A percentile compares a stretch with the other conserved stretches of the same genome.
Conservation (phyloP, 306 rosid species). For the Carpinus fangiana region DNA sequence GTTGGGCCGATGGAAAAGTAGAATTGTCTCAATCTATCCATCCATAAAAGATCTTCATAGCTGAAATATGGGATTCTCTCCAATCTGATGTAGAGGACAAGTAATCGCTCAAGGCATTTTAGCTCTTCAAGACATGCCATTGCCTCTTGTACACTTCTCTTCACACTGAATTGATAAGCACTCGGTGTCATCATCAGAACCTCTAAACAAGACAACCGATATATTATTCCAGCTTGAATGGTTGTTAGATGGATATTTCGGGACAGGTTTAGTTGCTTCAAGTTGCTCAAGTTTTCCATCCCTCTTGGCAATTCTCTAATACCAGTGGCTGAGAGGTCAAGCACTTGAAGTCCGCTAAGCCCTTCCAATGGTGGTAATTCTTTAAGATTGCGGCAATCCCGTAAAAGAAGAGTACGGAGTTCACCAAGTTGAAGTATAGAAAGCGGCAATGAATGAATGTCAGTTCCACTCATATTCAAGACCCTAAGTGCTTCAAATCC, state of each 20-base stretch:
- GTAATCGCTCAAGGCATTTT: background rate
- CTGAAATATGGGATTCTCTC: slow-evolving; percentile 7
- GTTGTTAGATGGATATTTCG: slow-evolving; percentile 3
- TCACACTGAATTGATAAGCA: background rate
- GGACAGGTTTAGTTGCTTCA: slow-evolving; percentile 24
- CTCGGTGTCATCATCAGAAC: slow-evolving; percentile 13
- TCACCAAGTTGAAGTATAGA: slow-evolving; percentile 15
- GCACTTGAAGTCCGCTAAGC: slow-evolving; percentile 20
- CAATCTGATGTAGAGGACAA: slow-evolving; percentile 16
- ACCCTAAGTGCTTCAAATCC: slow-evolving; percentile 6
- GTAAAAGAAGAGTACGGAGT: slow-evolving; percentile 15
- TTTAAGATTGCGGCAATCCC: slow-evolving; percentile 14
- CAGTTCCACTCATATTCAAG: slow-evolving; percentile 10
- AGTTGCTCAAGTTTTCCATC: slow-evolving; percentile 14
- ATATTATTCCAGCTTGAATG: slow-evolving; percentile 6
- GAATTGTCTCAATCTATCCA: slow-evolving; percentile 8
- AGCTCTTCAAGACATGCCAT: slow-evolving; percentile 24
- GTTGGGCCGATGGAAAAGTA: slow-evolving; percentile 14
- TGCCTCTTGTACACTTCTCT: background rate
- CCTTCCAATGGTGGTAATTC: slow-evolving; percentile 8
- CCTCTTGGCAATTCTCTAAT: slow-evolving; percentile 17
- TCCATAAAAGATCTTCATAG: slow-evolving; percentile 14
- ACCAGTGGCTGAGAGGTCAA: slow-evolving; percentile 16
- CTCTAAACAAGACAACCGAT: slow-evolving; percentile 24
- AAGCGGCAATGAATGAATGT: slow-evolving; percentile 4